Base-by-base conservation (phyloP, 2,329 filamentous ascomycete species). In the Orbilia oligospora region DNA sequence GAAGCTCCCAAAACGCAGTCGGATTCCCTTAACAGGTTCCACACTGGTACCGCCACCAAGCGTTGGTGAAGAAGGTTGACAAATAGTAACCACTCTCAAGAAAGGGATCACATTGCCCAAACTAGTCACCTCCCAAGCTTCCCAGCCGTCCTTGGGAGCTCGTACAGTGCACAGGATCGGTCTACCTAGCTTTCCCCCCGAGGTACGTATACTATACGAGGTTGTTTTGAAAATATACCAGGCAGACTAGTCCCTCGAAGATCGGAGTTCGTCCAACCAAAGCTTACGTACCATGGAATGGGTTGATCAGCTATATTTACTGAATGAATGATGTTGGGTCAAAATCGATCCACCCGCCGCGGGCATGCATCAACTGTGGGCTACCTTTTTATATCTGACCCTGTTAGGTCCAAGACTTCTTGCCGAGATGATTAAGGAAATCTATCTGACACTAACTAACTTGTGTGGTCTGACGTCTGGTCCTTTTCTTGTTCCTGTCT, bases 401-500 rank as follows among this genome's bases (percentile, higher is more conserved):
- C 27, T 22, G 24, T 67, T 55, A 38, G 41, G 61, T 20, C 36
- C 66, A 68, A 71, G 72, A 53, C 41, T 22, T 55, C 33, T 36
- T 71, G 66, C 66, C 67, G 63, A 77, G 68, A 64, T 55, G 49
- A 22, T 67, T 27, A 12, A n/a, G n/a, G 30, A 46, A 33, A 69
- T 49, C 18, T 71, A 64, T 61, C 68, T 64, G 64, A 46, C 65
- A 61, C 63, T 22, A 75, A 22, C 24, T 22, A 75, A 22, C 24
- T 14, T 41, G 49, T 70, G 68, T 71, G 68, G 70, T 73, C 64
- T 51, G 71, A 69, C 44, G 71, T 73, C 51, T 51, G 24, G 16
- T 12, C 20, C 48, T 16, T 73, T 36, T 55, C n/a, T 36, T 48
- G 49, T 58, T 44, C 56, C 36, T 61, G 56, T 44, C 36, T n/a